A percentile compares a stretch with the other conserved stretches of the same genome.
These are phyloP conservation scores for Triticum aestivum DNA, from an alignment of 176 grass and related monocot species.

Conservation along the genomic window IWGSC_CS_RefSeq_v2.1 NC_057801.1:352666212-352666711, in stretches of 20 bases:
- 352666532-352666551: constrained; percentile 28
- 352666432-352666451: constrained; percentile 10
- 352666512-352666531: constrained; percentile 60
- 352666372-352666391: constrained; percentile 12
- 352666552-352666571: background rate
- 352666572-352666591: background rate
- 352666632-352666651: constrained; percentile 50
- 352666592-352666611: background rate
- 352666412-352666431: constrained; percentile 35
- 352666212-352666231: constrained; percentile 66
- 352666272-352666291: constrained; percentile 52
- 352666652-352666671: constrained; percentile 61
- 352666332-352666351: constrained; percentile 2
- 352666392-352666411: constrained; percentile 49
- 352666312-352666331: constrained; percentile 44
- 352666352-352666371: constrained; percentile 11
- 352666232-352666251: constrained; percentile 67
- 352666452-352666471: constrained; percentile 50
- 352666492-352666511: constrained; percentile 80
- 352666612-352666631: constrained; percentile 46
- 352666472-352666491: constrained; percentile 75
- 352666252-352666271: constrained; percentile 76
- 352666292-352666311: constrained; percentile 47
- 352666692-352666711: constrained; percentile 89
- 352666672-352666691: constrained; percentile 95